phyloP scores from a whole-genome alignment of 345 rosid species.

The Hibiscus trionum region DNA sequence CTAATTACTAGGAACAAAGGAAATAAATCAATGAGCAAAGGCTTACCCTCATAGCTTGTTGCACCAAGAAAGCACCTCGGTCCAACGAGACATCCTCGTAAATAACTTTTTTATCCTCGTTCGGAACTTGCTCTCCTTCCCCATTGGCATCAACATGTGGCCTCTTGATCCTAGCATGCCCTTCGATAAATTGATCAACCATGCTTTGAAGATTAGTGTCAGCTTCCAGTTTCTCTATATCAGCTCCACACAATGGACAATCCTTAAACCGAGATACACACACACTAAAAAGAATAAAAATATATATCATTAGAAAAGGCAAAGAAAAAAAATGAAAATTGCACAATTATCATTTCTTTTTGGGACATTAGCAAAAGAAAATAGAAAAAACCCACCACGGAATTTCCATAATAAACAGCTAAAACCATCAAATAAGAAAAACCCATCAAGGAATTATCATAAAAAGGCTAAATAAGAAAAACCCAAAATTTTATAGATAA shows the following conservation, averaged over 20 bases:
- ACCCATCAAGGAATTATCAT: background rate
- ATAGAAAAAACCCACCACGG: too few relatives aligned
- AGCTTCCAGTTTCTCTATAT: constrained; percentile 69
- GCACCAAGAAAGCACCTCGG: constrained; percentile 93
- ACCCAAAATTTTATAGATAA: background rate
- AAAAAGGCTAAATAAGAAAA: background rate
- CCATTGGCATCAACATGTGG: constrained; percentile 37
- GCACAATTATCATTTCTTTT: too few relatives aligned
- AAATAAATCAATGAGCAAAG: background rate
- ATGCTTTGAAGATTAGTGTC: constrained; percentile 63
- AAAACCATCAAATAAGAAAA: background rate
- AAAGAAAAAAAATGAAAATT: too few relatives aligned
- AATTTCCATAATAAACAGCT: too few relatives aligned
- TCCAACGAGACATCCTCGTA: constrained; percentile 94
- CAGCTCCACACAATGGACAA: constrained; percentile 91
- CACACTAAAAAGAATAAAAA: constrained; percentile 18
- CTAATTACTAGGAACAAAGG: background rate
- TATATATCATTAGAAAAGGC: too few relatives aligned
- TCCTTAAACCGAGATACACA: constrained; percentile 78
- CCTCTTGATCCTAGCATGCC: constrained; percentile 95
- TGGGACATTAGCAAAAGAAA: too few relatives aligned
- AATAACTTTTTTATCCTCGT: constrained; percentile 47
- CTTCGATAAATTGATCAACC: constrained; percentile 87
- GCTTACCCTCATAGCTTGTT: constrained; percentile 96
- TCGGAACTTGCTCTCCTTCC: constrained; percentile 21